Evolutionary conservation across 257 asterid species (phyloP), one percentile per base, ranked within the genome.

Genomic region (Ocimum tenuiflorum): DNA sequence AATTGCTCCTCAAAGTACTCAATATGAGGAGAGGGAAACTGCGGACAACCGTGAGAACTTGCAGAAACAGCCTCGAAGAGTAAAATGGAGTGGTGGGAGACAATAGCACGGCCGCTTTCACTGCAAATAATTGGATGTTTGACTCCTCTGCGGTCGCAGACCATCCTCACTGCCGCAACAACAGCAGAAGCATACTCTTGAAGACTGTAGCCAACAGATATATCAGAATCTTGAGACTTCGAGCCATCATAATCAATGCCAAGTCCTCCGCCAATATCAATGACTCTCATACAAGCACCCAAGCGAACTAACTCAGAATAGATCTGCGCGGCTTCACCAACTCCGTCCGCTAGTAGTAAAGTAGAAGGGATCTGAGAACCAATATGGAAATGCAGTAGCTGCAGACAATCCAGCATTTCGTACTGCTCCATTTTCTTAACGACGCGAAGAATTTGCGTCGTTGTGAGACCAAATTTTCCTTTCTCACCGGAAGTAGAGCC

Each of bases 401-500:
- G 95, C 58, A 94, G 78, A 64, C 97, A 94, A 75, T 94, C 99
- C 17, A 94, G 75, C 96, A 94, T 83, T 39, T 81, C 88, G 11
- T 78, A 52, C 29, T 78, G 80, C 72, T 70, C 72, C 9, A 94
- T 80, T 60, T 88, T 90, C 77, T 80, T 83, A 50, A 94, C 95
- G 31, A 94, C 95, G 17, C 90, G 91, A 36, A 94, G 80, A 66
- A 90, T 83, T 75, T 94, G 97, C 18, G 89, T 76, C 0, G 96
- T 85, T 1, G 90, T 94, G 18, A 94, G 79, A 23, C 99, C 99
- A 47, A 94, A 94, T 38, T 94, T 94, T 0, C 99, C 97, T 60
- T 86, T 94, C 83, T 94, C 99, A 0, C 99, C 97, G 0, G 99
- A 94, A 11, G 99, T 94, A 8, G 99, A 88, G n/a, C 99, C 99